Evolutionary conservation across 768 basidiomycete species (phyloP).

Genomic region (Mycena maculata): DNA sequence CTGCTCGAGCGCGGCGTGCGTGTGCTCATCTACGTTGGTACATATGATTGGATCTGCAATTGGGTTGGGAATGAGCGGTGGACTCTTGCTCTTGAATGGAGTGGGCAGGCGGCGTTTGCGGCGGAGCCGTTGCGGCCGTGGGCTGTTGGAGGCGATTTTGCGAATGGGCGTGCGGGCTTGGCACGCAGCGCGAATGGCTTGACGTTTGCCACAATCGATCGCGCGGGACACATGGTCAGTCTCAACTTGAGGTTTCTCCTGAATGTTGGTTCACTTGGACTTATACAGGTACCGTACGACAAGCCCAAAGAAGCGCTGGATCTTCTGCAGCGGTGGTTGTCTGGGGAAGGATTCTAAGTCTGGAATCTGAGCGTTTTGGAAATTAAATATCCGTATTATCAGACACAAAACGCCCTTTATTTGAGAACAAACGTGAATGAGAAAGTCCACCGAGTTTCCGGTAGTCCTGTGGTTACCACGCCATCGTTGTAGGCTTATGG

Average conservation of each 20-base stretch:
- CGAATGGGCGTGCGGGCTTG: conserved; percentile 21
- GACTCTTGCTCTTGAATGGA: conserved; percentile 80
- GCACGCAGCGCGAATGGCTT: conserved; percentile 31
- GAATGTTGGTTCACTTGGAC: background rate
- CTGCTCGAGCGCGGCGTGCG: conserved; percentile 79
- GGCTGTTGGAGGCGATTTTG: conserved; percentile 20
- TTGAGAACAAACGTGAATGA: no score
- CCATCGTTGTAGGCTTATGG: no score
- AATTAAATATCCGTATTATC: no score
- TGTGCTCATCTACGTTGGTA: conserved; percentile 77
- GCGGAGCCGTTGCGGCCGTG: conserved; percentile 47
- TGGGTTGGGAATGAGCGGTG: conserved; percentile 81
- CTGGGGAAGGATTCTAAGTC: conserved; percentile 34
- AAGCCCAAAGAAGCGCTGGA: conserved; percentile 64
- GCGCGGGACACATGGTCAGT: conserved; percentile 73
- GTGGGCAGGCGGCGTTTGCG: conserved; percentile 60
- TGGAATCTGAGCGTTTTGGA: no score
- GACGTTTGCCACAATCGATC: conserved; percentile 40
- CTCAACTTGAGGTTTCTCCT: background rate
- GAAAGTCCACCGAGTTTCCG: no score
- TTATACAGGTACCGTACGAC: conserved; percentile 66
- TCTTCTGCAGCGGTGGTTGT: conserved; percentile 60
- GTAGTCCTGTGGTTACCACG: no score
- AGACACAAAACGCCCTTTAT: no score
- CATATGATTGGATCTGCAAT: conserved; percentile 82